Percentiles rank a stretch among this genome's conserved stretches.
Evolutionary conservation across 1,139 yeast species (phyloP).

Genomic region (Spathaspora sp.): DNA sequence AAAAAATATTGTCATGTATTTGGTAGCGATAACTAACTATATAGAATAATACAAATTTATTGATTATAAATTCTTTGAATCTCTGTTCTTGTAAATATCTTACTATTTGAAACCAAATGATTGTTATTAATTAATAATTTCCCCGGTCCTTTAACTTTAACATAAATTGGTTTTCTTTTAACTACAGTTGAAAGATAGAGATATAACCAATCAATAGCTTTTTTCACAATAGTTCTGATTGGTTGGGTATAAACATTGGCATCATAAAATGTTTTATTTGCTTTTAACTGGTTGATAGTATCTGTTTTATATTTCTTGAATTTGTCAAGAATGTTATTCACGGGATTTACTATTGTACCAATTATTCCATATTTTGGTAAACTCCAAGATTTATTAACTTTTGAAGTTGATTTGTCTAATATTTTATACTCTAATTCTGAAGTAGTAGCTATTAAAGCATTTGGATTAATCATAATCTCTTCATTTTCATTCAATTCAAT

Average conservation of each 20-base stretch:
- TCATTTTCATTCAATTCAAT: conserved; percentile 31
- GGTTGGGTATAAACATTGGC: neutral
- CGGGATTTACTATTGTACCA: conserved; percentile 5
- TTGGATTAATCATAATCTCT: conserved; percentile 33
- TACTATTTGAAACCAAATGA: conserved; percentile 14
- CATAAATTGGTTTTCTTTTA: conserved; percentile 21
- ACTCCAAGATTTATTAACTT: neutral
- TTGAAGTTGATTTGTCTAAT: neutral
- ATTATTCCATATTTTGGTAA: conserved; percentile 9
- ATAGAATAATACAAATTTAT: neutral
- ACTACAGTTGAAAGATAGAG: neutral
- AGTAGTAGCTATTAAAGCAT: conserved; percentile 35
- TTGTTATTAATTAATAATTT: conserved; percentile 23
- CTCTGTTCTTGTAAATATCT: conserved; percentile 24
- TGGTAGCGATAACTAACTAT: no score
- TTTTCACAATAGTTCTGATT: neutral
- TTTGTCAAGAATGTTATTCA: neutral
- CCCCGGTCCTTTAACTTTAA: conserved; percentile 28
- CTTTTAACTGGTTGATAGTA: neutral
- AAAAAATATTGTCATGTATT: no score
- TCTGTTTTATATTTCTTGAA: neutral
- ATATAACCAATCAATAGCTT: neutral
- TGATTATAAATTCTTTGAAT: conserved; percentile 12
- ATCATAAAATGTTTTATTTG: neutral
- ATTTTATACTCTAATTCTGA: conserved; percentile 1